Conservation (phyloP, 2,329 filamentous ascomycete species). For the Curvularia sp. region DNA sequence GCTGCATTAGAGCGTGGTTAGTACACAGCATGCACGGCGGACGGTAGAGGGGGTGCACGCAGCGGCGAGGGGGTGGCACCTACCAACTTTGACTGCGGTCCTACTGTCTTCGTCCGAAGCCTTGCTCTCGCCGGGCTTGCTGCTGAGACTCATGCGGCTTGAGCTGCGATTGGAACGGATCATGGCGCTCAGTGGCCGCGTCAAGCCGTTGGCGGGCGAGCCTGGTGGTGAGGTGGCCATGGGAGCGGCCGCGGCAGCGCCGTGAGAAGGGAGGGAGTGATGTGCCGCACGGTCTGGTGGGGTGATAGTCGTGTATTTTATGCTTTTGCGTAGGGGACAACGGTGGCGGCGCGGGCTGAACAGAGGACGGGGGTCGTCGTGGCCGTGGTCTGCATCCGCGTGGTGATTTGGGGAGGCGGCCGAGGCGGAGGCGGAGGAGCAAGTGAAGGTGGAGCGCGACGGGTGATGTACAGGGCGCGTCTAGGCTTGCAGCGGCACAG, state of each 20-base stretch:
- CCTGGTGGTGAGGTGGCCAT: constrained; percentile 49
- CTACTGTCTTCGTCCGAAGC: constrained; percentile 88
- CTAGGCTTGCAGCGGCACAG: not conserved
- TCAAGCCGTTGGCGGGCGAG: constrained; percentile 59
- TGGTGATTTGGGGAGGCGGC: constrained; percentile 1
- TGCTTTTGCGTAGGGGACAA: constrained; percentile 12
- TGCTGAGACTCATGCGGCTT: constrained; percentile 84
- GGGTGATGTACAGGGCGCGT: not conserved
- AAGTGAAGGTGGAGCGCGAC: constrained; percentile 3
- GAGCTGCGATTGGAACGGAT: constrained; percentile 78
- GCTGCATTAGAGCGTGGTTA: constrained; percentile 61
- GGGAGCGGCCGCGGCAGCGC: constrained; percentile 36
- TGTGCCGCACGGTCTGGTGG: constrained; percentile 23
- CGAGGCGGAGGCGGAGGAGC: not conserved
- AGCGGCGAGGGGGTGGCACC: constrained; percentile 51
- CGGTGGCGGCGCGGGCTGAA: constrained; percentile 15
- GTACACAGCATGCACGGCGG: constrained; percentile 17
- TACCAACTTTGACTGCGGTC: constrained; percentile 96
- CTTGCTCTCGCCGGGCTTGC: constrained; percentile 78
- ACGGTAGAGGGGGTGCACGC: constrained; percentile 1
- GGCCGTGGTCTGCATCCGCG: constrained; percentile 20
- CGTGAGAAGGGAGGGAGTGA: constrained; percentile 20
- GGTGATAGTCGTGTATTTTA: constrained; percentile 5
- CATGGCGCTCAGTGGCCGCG: constrained; percentile 76
- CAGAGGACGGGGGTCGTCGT: constrained; percentile 20